A percentile compares a stretch with the other conserved stretches of the same genome.
Conservation (phyloP, 345 rosid genomes). For the Populus davidiana region DNA sequence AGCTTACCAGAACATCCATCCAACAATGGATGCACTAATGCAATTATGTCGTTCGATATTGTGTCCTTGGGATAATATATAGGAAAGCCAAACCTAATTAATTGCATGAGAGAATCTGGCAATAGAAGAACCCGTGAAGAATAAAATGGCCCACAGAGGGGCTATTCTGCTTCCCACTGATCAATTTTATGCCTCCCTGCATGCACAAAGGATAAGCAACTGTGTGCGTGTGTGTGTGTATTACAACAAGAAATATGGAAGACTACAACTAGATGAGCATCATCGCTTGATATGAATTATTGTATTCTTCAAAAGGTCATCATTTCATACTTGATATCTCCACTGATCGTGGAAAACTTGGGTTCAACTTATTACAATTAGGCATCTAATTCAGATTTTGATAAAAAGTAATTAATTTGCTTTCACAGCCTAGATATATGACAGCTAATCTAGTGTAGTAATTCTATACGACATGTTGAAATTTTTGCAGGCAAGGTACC, state of each 20-base stretch:
- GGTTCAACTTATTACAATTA: neutral
- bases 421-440: neutral
- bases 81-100: slow-evolving; percentile 18
- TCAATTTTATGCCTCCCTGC: slow-evolving; percentile 10
- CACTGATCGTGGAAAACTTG: neutral
- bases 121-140: slow-evolving; percentile 59
- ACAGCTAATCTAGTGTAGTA: slow-evolving; percentile 3
- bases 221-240: neutral
- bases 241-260: neutral
- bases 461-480: slow-evolving; percentile 2
- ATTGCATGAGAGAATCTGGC: slow-evolving; percentile 43
- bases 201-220: neutral
- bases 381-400: neutral
- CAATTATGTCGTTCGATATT: slow-evolving; percentile 5
- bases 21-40: slow-evolving; percentile 2
- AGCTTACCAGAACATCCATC: neutral
- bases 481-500: neutral
- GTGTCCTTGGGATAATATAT: neutral
- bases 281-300: neutral
- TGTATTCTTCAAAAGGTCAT: neutral
- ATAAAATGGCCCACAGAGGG: slow-evolving; percentile 32
- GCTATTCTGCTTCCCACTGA: slow-evolving; percentile 11
- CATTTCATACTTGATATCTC: neutral
- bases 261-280: neutral
- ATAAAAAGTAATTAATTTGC: neutral